Evolutionary conservation across 768 basidiomycete genomes (phyloP), one percentile per base, ranked within the genome.

Genomic region (Phlegmacium glaucopus): DNA sequence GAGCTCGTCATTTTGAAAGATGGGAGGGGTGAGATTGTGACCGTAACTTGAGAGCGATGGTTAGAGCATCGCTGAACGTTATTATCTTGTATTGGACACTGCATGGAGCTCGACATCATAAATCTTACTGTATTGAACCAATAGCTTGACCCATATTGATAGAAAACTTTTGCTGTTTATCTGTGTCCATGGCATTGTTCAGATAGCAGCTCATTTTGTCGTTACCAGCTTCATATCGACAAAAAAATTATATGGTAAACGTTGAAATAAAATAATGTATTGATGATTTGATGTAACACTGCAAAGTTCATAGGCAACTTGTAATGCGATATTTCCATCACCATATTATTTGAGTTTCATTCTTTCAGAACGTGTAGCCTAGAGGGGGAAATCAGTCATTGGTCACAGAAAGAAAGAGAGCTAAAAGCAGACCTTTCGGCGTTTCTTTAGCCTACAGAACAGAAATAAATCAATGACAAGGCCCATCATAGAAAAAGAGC

Each of bases 1-100:
- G 93, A 96, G 63, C 66, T 95, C 10, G 92, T 96, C 22, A 87
- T 97, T 44, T 70, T 97, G 51, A 88, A 91, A 64, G 93, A 97
- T 61, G 92, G 91, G 7, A 79, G 81, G 64, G 94, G 94, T 0
- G 87, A 94, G 49, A 85, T 94, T 50, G 88, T 96, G 25, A 93
- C 83, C 26, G 87, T 95, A 26, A 94, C 94, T 30, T 91, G 71
- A 65, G 26, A 22, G 22, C 5, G 22, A 2, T 22, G 22, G 22
- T 5, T n/a, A 22, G 22, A 3, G 12, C 18, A 7, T 22, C 25
- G 32, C n/a, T 13, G 40, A 17, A 11, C 42, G 49, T 26, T 15
- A 17, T 11, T 29, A 17, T 16, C 16, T 15, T 16, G 3, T 15
- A 28, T 17, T 36, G 25, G 37, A 47, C n/a, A n/a, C n/a, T n/a